Evolutionary conservation across 2,329 filamentous ascomycete genomes (phyloP).

Genomic region (Nigrospora osmanthi): DNA sequence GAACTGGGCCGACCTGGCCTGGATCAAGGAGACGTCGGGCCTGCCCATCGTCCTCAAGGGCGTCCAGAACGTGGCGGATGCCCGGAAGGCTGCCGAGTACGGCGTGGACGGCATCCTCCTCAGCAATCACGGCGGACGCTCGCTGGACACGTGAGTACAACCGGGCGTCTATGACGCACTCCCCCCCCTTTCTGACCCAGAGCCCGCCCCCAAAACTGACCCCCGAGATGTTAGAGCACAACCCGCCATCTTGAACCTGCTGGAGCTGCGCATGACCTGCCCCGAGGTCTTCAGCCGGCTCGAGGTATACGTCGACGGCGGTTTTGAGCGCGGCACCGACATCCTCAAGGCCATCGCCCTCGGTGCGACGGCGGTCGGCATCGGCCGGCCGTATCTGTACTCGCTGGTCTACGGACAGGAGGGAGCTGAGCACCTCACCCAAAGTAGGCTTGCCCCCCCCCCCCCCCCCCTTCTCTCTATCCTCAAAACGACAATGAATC

Average conservation of each 20-base stretch:
- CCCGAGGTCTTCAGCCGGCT: conserved; percentile 40
- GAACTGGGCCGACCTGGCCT: conserved; percentile 43
- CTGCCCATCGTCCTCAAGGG: conserved; percentile 50
- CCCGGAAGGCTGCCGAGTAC: conserved; percentile 36
- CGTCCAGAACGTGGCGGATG: conserved; percentile 48
- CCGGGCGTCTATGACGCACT: too few relatives aligned
- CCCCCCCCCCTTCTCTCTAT: too few relatives aligned
- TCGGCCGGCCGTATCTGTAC: conserved; percentile 44
- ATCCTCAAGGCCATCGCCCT: conserved; percentile 46
- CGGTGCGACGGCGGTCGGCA: conserved; percentile 44
- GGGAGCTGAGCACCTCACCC: conserved; percentile 44
- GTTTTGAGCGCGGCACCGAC: conserved; percentile 43
- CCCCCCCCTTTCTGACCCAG: too few relatives aligned
- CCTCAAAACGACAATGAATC: too few relatives aligned
- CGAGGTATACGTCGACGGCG: conserved; percentile 46
- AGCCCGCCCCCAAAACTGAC: neutral
- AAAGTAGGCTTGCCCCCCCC: conserved; percentile 34
- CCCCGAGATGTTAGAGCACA: conserved; percentile 16
- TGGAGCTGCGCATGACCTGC: conserved; percentile 40
- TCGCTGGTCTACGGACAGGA: conserved; percentile 40
- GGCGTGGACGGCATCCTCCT: conserved; percentile 47
- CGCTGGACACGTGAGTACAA: conserved; percentile 36
- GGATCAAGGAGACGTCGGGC: conserved; percentile 36
- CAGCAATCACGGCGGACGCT: conserved; percentile 51
- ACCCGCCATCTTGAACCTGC: conserved; percentile 39